A percentile compares a stretch with the other conserved stretches of the same genome.
phyloP scores from a whole-genome alignment of 805 yeast genomes.

The Myxozyma lipomycoides region DNA sequence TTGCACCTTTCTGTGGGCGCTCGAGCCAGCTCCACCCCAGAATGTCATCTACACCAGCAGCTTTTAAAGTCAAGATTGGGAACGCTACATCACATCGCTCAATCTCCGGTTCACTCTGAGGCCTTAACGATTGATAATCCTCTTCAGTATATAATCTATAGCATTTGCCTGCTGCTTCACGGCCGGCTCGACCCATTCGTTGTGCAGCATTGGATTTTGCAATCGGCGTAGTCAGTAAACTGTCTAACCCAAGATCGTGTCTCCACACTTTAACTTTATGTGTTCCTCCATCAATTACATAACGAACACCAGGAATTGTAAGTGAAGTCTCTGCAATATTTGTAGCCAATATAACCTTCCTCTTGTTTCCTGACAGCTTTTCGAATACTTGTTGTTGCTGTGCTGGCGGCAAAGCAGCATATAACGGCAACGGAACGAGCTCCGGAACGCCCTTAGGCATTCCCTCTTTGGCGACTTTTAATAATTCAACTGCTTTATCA shows the following conservation, averaged over 20 bases:
- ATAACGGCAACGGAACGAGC: slow-evolving; percentile 74
- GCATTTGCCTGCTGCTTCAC: slow-evolving; percentile 90
- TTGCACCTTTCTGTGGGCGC: slow-evolving; percentile 75
- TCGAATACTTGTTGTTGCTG: slow-evolving; percentile 80
- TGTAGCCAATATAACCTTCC: slow-evolving; percentile 88
- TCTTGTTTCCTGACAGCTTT: slow-evolving; percentile 55
- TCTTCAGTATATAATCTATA: slow-evolving; percentile 76
- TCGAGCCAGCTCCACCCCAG: slow-evolving; percentile 90
- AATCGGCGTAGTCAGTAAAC: slow-evolving; percentile 84
- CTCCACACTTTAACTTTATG: slow-evolving; percentile 94
- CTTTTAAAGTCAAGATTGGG: slow-evolving; percentile 79
- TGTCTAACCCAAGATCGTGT: slow-evolving; percentile 75
- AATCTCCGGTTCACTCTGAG: slow-evolving; percentile 91
- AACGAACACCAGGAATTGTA: slow-evolving; percentile 90
- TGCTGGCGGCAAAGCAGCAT: slow-evolving; percentile 87
- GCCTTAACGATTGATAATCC: slow-evolving; percentile 58
- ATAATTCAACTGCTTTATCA: slow-evolving; percentile 68
- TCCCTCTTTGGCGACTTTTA: slow-evolving; percentile 37
- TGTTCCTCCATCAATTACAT: slow-evolving; percentile 88
- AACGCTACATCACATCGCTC: slow-evolving; percentile 78
- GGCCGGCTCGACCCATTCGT: slow-evolving; percentile 98
- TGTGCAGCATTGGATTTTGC: slow-evolving; percentile 94
- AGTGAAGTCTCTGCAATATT: slow-evolving; percentile 97
- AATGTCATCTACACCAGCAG: slow-evolving; percentile 77
- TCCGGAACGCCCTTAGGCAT: slow-evolving; percentile 22